A percentile compares a stretch with the other conserved stretches of the same genome.
Evolutionary conservation across 1,139 yeast species (phyloP).

Genomic region (Yamadazyma aaseri): DNA sequence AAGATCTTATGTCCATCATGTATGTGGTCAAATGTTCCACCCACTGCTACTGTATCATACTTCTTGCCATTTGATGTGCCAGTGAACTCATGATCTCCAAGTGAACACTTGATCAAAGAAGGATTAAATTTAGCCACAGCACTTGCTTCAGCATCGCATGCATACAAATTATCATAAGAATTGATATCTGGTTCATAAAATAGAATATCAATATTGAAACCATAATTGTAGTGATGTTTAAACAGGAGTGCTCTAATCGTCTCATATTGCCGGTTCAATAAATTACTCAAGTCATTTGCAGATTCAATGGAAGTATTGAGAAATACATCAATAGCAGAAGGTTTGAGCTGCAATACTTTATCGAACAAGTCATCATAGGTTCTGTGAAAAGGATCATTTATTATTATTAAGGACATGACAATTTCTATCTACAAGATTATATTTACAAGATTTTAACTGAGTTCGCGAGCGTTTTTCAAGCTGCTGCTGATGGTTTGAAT

Average conservation of each 20-base stretch:
- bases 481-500: background rate
- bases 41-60: constrained; percentile 52
- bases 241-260: constrained; percentile 22
- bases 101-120: background rate
- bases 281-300: constrained; percentile 22
- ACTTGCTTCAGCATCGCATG: constrained; percentile 1
- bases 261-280: constrained; percentile 29
- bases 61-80: background rate
- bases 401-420: constrained; percentile 11
- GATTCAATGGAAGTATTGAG: constrained; percentile 19
- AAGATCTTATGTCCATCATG: constrained; percentile 95
- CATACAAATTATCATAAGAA: constrained; percentile 4
- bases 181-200: constrained; percentile 20
- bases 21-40: constrained; percentile 96
- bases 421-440: constrained; percentile 4
- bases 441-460: too few species aligned
- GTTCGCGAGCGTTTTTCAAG: background rate
- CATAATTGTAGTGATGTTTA: constrained; percentile 22
- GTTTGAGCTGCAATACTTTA: constrained; percentile 13
- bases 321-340: constrained; percentile 23
- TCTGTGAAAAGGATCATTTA: constrained; percentile 23
- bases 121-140: background rate
- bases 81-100: background rate
- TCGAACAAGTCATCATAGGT: constrained; percentile 26
- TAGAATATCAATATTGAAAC: constrained; percentile 32